These are phyloP conservation scores for Pseudogymnoascus pannorum DNA, from an alignment of 2,329 filamentous ascomycete genomes.

Conservation along the genomic window DNA sequence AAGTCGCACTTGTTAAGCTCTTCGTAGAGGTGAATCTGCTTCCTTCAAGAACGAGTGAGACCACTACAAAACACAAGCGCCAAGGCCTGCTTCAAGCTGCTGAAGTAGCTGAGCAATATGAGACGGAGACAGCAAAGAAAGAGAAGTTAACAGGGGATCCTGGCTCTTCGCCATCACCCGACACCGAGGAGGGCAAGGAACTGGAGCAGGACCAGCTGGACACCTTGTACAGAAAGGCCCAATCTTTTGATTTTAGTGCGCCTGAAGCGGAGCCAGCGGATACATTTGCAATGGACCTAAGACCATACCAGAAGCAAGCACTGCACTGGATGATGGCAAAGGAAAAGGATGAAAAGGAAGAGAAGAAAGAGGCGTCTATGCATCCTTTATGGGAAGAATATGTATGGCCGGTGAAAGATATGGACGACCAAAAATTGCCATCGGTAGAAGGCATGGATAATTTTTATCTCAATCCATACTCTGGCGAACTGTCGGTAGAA, in stretches of 20 bases:
- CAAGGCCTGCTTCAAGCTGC: conserved; percentile 80
- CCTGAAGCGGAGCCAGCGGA: conserved; percentile 76
- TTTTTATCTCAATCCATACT: conserved; percentile 97
- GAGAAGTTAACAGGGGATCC: conserved; percentile 15
- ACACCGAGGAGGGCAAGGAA: conserved; percentile 77
- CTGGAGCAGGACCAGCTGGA: conserved; percentile 94
- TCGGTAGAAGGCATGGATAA: conserved; percentile 55
- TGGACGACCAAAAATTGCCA: conserved; percentile 70
- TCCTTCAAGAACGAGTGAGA: conserved; percentile 66
- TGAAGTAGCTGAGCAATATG: conserved; percentile 74
- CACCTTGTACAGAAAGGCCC: conserved; percentile 87
- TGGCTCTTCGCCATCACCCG: conserved; percentile 39
- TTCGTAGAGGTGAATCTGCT: conserved; percentile 83
- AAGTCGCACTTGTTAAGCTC: conserved; percentile 80
- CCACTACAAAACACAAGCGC: conserved; percentile 70
- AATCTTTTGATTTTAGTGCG: conserved; percentile 91
- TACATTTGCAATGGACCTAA: conserved; percentile 73
- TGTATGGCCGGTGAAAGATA: conserved; percentile 77
- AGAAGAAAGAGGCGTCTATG: conserved; percentile 70
- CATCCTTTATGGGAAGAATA: conserved; percentile 98
- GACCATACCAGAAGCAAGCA: conserved; percentile 93
- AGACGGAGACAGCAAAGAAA: conserved; percentile 43
- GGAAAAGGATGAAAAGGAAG: conserved; percentile 69
- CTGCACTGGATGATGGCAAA: conserved; percentile 95
- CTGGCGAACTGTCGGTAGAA: conserved; percentile 82